phyloP scores from a whole-genome alignment of 1,284 basidiomycete genomes.

The Cutaneotrichosporon cavernicola region DNA sequence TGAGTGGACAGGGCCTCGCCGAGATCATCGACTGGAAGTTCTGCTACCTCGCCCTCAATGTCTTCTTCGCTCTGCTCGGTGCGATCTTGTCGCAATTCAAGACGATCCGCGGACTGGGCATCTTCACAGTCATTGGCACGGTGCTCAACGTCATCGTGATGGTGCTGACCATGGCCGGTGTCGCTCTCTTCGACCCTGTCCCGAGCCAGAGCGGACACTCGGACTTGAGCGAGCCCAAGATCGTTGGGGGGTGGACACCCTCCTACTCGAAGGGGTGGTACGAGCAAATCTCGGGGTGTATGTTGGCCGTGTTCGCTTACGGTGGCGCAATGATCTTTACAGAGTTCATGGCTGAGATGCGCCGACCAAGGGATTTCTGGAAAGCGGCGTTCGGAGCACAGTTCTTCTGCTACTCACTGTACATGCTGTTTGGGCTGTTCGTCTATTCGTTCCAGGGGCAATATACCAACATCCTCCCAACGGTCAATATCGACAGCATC shows the following conservation, averaged over 20 bases:
- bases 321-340: slow-evolving; percentile 60
- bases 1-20: slow-evolving; percentile 15
- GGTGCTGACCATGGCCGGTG: slow-evolving; percentile 18
- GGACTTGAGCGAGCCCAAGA: slow-evolving; percentile 54
- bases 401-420: slow-evolving; percentile 60
- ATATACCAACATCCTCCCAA: slow-evolving; percentile 60
- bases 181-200: slow-evolving; percentile 50
- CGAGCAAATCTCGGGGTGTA: slow-evolving; percentile 55
- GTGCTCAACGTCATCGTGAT: slow-evolving; percentile 17
- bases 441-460: slow-evolving; percentile 61
- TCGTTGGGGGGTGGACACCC: slow-evolving; percentile 55
- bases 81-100: slow-evolving; percentile 20
- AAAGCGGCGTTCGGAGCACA: slow-evolving; percentile 65
- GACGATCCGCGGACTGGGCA: slow-evolving; percentile 20
- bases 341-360: slow-evolving; percentile 70
- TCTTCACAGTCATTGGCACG: slow-evolving; percentile 19
- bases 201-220: slow-evolving; percentile 51
- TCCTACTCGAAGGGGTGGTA: slow-evolving; percentile 52
- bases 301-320: slow-evolving; percentile 61
- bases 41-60: slow-evolving; percentile 20
- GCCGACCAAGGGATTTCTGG: slow-evolving; percentile 69
- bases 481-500: slow-evolving; percentile 61
- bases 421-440: slow-evolving; percentile 52
- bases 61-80: slow-evolving; percentile 17
- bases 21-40: slow-evolving; percentile 19